A percentile compares a stretch with the other conserved stretches of the same genome.
Conservation (phyloP, 2,329 filamentous ascomycete genomes). For the Xylariales sp. region DNA sequence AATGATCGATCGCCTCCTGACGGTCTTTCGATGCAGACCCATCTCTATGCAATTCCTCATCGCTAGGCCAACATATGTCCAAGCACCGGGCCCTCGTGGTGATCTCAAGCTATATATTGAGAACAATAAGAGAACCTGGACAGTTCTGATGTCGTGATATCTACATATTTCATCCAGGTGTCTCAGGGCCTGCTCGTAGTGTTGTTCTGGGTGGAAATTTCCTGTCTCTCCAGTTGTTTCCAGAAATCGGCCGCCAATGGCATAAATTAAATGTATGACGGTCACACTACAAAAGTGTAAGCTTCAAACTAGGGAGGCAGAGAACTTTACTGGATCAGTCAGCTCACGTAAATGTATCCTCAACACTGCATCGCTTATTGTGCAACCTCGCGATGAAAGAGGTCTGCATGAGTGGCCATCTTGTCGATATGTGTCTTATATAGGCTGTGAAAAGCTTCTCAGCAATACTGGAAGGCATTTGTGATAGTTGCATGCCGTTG, state of each 20-base stretch:
- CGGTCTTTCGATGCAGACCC: conserved; percentile 16
- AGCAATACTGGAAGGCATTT: conserved; percentile 14
- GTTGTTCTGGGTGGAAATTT: conserved; percentile 12
- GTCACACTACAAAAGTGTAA: too few relatives aligned
- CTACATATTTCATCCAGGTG: conserved; percentile 13
- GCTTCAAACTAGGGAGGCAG: too few relatives aligned
- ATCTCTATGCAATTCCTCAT: conserved; percentile 17
- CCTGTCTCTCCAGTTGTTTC: conserved; percentile 23
- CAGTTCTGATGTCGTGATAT: conserved; percentile 13
- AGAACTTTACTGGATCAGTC: conserved; percentile 10
- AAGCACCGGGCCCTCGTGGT: conserved; percentile 12
- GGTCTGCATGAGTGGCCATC: conserved; percentile 19
- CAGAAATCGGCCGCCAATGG: conserved; percentile 24
- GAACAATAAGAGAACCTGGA: conserved; percentile 15
- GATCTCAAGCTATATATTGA: conserved; percentile 14
- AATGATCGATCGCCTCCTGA: conserved; percentile 8
- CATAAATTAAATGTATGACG: conserved; percentile 23
- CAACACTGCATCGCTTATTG: conserved; percentile 10
- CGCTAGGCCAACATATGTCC: conserved; percentile 15
- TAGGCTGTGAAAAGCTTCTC: conserved; percentile 19
- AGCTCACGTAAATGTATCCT: conserved; percentile 14
- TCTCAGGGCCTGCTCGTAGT: conserved; percentile 13
- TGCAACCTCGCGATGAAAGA: conserved; percentile 18
- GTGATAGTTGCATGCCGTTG: conserved; percentile 10
- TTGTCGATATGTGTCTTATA: conserved; percentile 19